Conservation (phyloP, 352 stramenopile species). For the Labyrinthula sp. region DNA sequence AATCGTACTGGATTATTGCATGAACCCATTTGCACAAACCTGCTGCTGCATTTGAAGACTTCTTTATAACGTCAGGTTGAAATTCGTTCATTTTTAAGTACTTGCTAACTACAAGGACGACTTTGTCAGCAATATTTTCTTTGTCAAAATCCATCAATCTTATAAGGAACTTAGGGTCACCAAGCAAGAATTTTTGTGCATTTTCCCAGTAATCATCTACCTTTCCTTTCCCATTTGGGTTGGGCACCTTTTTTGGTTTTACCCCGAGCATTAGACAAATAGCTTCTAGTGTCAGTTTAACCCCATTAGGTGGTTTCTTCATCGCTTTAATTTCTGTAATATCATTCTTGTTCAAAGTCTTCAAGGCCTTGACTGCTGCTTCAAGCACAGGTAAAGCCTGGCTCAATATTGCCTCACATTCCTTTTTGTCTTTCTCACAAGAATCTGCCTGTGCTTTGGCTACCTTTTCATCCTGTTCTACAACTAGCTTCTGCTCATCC, state of each 20-base stretch:
- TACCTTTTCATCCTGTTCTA: conserved; percentile 42
- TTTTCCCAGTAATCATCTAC: conserved; percentile 78
- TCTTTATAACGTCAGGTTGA: conserved; percentile 70
- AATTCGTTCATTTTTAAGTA: conserved; percentile 67
- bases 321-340: conserved; percentile 87
- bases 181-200: conserved; percentile 69
- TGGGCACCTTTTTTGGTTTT: conserved; percentile 63
- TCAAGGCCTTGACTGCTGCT: conserved; percentile 61
- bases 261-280: conserved; percentile 84
- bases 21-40: conserved; percentile 79
- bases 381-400: conserved; percentile 70
- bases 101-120: conserved; percentile 62
- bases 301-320: conserved; percentile 73
- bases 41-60: conserved; percentile 70
- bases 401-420: conserved; percentile 65
- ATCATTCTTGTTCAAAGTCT: conserved; percentile 71
- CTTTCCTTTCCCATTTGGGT: conserved; percentile 64
- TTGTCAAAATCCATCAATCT: conserved; percentile 81
- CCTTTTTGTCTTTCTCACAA: conserved; percentile 61
- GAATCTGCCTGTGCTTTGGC: conserved; percentile 44
- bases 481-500: conserved; percentile 57
- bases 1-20: conserved; percentile 83
- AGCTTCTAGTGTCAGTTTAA: conserved; percentile 78
- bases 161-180: conserved; percentile 67
- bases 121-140: conserved; percentile 62